phyloP scores from a whole-genome alignment of 208 protist genomes.

The Trypanosoma melophagium region DNA sequence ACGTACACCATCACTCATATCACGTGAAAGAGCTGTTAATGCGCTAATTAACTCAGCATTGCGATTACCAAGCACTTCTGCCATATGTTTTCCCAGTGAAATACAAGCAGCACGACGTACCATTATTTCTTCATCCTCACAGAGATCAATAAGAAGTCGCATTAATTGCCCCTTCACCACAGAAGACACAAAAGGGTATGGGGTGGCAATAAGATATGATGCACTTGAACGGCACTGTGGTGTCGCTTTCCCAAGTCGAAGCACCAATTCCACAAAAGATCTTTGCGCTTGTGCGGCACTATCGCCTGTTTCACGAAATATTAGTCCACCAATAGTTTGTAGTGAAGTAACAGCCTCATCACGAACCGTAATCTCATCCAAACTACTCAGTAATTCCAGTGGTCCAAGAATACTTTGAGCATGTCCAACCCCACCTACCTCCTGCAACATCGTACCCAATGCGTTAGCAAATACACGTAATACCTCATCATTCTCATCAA shows the following conservation, averaged over 20 bases:
- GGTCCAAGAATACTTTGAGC: slow-evolving; percentile 90
- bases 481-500: slow-evolving; percentile 99
- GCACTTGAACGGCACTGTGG: slow-evolving; percentile 95
- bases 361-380: slow-evolving; percentile 97
- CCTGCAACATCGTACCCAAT: slow-evolving; percentile 95
- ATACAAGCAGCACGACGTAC: slow-evolving; percentile 94
- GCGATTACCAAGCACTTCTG: slow-evolving; percentile 56
- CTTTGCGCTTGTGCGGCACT: slow-evolving; percentile 55
- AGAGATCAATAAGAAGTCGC: slow-evolving; percentile 80
- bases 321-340: slow-evolving; percentile 57
- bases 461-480: slow-evolving; percentile 96
- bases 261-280: slow-evolving; percentile 87
- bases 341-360: slow-evolving; percentile 93
- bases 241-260: slow-evolving; percentile 88
- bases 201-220: slow-evolving; percentile 89
- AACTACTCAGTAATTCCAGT: slow-evolving; percentile 94
- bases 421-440: slow-evolving; percentile 94
- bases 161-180: slow-evolving; percentile 62
- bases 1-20: slow-evolving; percentile 97
- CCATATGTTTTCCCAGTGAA: slow-evolving; percentile 85
- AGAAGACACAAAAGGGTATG: slow-evolving; percentile 76
- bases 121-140: slow-evolving; percentile 97
- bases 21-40: slow-evolving; percentile 87
- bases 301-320: slow-evolving; percentile 52
- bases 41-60: slow-evolving; percentile 89